These are phyloP conservation scores for Yarrowia phangngaensis DNA, from an alignment of 805 yeast species.

Conservation along the genomic window DNA sequence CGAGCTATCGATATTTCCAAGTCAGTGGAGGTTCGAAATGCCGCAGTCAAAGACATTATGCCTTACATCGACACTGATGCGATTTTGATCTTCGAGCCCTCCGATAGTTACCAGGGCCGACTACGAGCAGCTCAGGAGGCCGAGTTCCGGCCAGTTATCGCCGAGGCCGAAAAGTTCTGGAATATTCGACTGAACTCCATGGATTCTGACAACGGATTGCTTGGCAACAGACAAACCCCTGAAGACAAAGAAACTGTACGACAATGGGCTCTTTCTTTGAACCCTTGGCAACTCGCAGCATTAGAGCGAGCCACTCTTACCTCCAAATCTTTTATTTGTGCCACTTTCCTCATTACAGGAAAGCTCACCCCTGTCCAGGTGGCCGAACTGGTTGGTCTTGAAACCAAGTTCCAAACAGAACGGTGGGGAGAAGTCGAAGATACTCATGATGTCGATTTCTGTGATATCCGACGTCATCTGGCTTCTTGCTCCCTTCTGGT, in stretches of 20 bases:
- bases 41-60: constrained; percentile 57
- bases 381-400: constrained; percentile 73
- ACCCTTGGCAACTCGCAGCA: constrained; percentile 76
- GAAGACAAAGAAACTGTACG: constrained; percentile 59
- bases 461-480: constrained; percentile 79
- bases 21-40: constrained; percentile 43
- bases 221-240: constrained; percentile 70
- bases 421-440: constrained; percentile 99
- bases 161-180: constrained; percentile 59
- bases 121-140: constrained; percentile 77
- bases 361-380: constrained; percentile 58
- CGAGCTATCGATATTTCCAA: constrained; percentile 74
- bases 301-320: constrained; percentile 85
- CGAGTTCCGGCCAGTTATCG: constrained; percentile 68
- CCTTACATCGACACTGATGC: constrained; percentile 94
- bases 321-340: constrained; percentile 82
- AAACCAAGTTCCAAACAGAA: constrained; percentile 76
- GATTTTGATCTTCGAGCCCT: constrained; percentile 77
- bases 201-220: constrained; percentile 78
- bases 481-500: constrained; percentile 1
- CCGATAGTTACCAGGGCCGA: constrained; percentile 74
- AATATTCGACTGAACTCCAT: constrained; percentile 51
- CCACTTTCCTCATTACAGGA: constrained; percentile 55
- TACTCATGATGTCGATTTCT: constrained; percentile 95
- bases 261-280: constrained; percentile 59